Base-by-base conservation (phyloP, 2,329 filamentous ascomycete genomes). In the Fusarium sp. region DNA sequence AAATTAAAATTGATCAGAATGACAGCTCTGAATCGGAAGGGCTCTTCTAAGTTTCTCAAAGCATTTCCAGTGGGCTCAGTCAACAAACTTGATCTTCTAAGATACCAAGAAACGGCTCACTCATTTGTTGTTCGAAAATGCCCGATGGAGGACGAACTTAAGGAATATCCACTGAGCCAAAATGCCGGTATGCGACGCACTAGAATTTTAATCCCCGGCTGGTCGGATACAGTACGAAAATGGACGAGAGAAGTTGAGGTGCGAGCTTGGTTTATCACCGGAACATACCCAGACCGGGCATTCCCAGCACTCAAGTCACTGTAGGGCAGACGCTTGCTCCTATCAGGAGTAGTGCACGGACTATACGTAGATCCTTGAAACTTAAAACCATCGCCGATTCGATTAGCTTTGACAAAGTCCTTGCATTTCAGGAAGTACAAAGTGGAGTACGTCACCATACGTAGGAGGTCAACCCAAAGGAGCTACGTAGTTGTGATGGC, bases 151-250 rank as follows among this genome's bases (percentile, higher is more conserved):
- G 10, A 10, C 19, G 17, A 10, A n/a, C 9, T 36, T 9, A 36
- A n/a, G 8, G 5, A 36, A 2, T 1, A n/a, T n/a, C 34, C 34
- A n/a, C 15, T 1, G 5, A 9, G 4, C 4, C 17, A 9, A n/a
- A 19, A n/a, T n/a, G 17, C 32, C 7, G 34, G 34, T 3, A 15
- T 9, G 9, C 34, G 11, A 36, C 5, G 7, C 5, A 4, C 9
- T 10, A 36, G 7, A 5, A n/a, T 3, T 36, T 10, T 10, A 19
- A 36, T 36, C 34, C 9, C 2, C 34, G 34, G 10, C 17, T 10
- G 10, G 9, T 36, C 4, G 2, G 19, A 36, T 36, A n/a, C 7
- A 8, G 32, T n/a, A 36, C 17, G 14, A 36, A 36, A n/a, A 17
- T n/a, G 15, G 17, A 10, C n/a, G 19, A 36, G 34, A 28, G 26